A percentile compares a stretch with the other conserved stretches of the same genome.
Evolutionary conservation across 768 basidiomycete genomes (phyloP).

Genomic region (Exsudoporus frostii): DNA sequence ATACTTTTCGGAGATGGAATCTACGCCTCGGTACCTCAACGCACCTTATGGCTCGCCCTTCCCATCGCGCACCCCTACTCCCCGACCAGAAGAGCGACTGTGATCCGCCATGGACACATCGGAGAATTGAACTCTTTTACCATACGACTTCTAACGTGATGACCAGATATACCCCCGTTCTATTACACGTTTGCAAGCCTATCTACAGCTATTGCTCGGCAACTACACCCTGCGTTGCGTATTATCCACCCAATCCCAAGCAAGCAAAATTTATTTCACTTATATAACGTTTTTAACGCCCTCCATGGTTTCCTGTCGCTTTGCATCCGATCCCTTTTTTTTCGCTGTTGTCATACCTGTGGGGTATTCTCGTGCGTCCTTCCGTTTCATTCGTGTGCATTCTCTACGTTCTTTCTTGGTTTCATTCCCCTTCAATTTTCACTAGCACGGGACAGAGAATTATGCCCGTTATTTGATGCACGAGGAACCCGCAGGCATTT

Average conservation of each 20-base stretch:
- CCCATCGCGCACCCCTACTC: slow-evolving; percentile 48
- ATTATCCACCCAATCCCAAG: slow-evolving; percentile 22
- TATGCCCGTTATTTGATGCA: slow-evolving; percentile 13
- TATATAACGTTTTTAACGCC: slow-evolving; percentile 34
- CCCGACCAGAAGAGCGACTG: slow-evolving; percentile 34
- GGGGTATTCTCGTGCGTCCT: slow-evolving; percentile 20
- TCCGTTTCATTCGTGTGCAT: slow-evolving; percentile 13
- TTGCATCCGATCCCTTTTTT: slow-evolving; percentile 21
- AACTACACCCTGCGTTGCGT: slow-evolving; percentile 21
- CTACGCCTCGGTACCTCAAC: slow-evolving; percentile 44
- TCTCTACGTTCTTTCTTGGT: slow-evolving; percentile 24
- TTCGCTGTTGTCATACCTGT: slow-evolving; percentile 14
- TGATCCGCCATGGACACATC: slow-evolving; percentile 18
- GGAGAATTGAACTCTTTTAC: slow-evolving; percentile 24
- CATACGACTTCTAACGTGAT: slow-evolving; percentile 35
- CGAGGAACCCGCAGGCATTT: slow-evolving; percentile 16
- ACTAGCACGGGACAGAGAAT: slow-evolving; percentile 14
- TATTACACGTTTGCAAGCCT: slow-evolving; percentile 32
- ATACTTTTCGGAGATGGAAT: slow-evolving; percentile 39
- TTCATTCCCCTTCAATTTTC: slow-evolving; percentile 13
- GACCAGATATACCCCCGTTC: slow-evolving; percentile 33
- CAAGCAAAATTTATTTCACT: slow-evolving; percentile 34
- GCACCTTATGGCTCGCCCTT: slow-evolving; percentile 51
- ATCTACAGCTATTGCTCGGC: slow-evolving; percentile 34
- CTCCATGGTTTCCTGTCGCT: slow-evolving; percentile 24